A percentile compares a stretch with the other conserved stretches of the same genome.
These are phyloP conservation scores for Antitrichia curtipendula DNA, from an alignment of 225 moss, liverwort and hornwort species.

Conservation along the genomic window DNA sequence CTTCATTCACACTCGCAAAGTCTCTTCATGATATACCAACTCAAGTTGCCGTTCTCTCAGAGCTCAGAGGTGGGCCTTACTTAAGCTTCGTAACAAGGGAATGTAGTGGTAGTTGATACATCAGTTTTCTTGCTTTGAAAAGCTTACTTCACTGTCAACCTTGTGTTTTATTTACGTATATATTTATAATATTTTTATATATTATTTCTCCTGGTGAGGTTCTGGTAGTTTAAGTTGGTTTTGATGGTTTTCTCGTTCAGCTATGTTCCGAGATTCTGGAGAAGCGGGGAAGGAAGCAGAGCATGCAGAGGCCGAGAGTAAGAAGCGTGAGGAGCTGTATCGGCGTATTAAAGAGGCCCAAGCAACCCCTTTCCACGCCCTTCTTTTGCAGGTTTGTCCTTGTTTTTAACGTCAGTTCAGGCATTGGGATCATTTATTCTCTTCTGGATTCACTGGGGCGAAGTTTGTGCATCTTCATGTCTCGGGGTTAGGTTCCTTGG, in stretches of 20 bases:
- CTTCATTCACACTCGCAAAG: constrained; percentile 91
- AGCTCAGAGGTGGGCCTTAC: constrained; percentile 53
- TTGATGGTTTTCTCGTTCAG: constrained; percentile 14
- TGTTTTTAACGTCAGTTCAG: background rate
- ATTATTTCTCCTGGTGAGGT: background rate
- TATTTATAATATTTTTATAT: background rate
- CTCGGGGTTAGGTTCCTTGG: background rate
- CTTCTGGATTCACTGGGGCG: background rate
- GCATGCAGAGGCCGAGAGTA: constrained; percentile 45
- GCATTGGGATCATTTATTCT: background rate
- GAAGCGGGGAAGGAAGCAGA: constrained; percentile 48
- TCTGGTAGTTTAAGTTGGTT: background rate
- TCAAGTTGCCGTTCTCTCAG: constrained; percentile 72
- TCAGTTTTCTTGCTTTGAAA: background rate
- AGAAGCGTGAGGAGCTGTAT: constrained; percentile 43
- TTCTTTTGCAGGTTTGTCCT: constrained; percentile 42
- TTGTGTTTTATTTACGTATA: background rate
- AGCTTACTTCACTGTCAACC: background rate
- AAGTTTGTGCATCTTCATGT: background rate
- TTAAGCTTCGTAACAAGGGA: background rate
- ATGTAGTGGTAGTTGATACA: background rate
- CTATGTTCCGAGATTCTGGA: constrained; percentile 33
- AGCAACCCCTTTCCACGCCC: constrained; percentile 27
- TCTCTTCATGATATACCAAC: constrained; percentile 88
- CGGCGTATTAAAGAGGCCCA: constrained; percentile 40